Base-by-base conservation (phyloP, 805 yeast species). In the Candida succiphila region DNA sequence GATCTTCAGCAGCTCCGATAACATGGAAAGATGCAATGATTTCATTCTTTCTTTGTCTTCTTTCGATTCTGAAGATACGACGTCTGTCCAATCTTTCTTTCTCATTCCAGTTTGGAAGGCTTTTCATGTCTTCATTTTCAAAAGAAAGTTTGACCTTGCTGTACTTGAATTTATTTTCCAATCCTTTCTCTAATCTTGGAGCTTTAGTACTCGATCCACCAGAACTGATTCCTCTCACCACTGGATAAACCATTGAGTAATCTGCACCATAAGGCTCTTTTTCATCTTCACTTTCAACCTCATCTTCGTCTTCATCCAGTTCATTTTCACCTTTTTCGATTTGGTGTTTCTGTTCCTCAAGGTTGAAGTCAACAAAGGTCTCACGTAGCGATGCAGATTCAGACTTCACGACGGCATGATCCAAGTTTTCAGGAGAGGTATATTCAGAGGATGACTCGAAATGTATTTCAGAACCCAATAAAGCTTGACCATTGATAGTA, bases 161-260 rank as follows among this genome's bases (percentile, higher is more conserved):
- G 62, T 32, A 56, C 44, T 18, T 60, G 49, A 27, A 52, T 42
- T 19, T 60, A 42, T 25, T 40, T 9, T 22, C 35, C 13, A 16
- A 7, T 17, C 22, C 29, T 17, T 45, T 42, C 7, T 56, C 45
- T 7, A 58, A 33, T 12, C 7, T 6, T 17, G 80, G 80, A 2
- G 80, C 79, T 35, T 68, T 62, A 1, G 76, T 67, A 12, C 65
- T 57, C 23, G 71, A 57, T 1, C 80, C 79, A 16, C 81, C 80
- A 3, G 77, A 72, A 22, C 72, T 65, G 6, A 72, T 55, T 12
- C 81, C 81, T 39, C 82, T 58, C 7, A 72, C 60, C 4, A 75
- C 65, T 24, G 68, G 60, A 15, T 24, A 24, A 6, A 72, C 60
- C 4, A 75, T 65, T 24, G 68, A 60, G 26, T 24, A 24, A 6